These are phyloP conservation scores for Craspedostauros australis DNA, from an alignment of 108 stramenopile species.

Conservation along the genomic window DNA sequence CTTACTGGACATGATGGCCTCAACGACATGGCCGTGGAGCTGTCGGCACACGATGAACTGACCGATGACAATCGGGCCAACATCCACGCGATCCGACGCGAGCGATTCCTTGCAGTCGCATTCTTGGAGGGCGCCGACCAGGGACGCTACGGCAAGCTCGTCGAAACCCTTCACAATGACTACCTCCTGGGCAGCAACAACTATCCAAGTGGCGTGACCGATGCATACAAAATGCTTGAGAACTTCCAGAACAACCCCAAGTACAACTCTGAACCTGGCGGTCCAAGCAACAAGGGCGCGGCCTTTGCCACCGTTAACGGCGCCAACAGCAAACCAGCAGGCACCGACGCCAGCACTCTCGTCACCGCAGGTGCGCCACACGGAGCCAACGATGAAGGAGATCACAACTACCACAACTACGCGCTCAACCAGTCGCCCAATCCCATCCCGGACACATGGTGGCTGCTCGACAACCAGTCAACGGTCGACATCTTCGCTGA, in stretches of 20 bases:
- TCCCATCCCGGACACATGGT: conserved; percentile 16
- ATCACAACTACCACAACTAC: conserved; percentile 19
- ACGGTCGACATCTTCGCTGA: conserved; percentile 28
- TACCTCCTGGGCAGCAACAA: conserved; percentile 9
- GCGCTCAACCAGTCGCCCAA: conserved; percentile 6
- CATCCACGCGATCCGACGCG: too few relatives aligned
- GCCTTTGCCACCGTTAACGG: too few relatives aligned
- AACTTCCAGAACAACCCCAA: conserved; percentile 4
- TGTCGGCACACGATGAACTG: neutral
- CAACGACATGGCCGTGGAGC: too few relatives aligned
- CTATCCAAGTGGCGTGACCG: conserved; percentile 17
- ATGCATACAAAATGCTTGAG: conserved; percentile 12
- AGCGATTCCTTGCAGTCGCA: conserved; percentile 7
- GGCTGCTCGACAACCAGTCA: conserved; percentile 34
- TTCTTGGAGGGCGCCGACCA: conserved; percentile 15
- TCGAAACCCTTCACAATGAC: conserved; percentile 12
- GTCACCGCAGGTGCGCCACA: conserved; percentile 16
- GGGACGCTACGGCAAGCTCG: conserved; percentile 8
- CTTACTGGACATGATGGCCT: too few relatives aligned
- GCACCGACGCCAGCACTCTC: conserved; percentile 8
- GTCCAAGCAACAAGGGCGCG: neutral
- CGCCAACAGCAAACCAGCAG: too few relatives aligned
- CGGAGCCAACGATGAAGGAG: conserved; percentile 13
- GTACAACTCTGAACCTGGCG: conserved; percentile 3
- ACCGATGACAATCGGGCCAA: too few relatives aligned